Evolutionary conservation across 2,329 filamentous ascomycete species (phyloP), one percentile per base, ranked within the genome.

Genomic region (Dichotomopilus funicola): DNA sequence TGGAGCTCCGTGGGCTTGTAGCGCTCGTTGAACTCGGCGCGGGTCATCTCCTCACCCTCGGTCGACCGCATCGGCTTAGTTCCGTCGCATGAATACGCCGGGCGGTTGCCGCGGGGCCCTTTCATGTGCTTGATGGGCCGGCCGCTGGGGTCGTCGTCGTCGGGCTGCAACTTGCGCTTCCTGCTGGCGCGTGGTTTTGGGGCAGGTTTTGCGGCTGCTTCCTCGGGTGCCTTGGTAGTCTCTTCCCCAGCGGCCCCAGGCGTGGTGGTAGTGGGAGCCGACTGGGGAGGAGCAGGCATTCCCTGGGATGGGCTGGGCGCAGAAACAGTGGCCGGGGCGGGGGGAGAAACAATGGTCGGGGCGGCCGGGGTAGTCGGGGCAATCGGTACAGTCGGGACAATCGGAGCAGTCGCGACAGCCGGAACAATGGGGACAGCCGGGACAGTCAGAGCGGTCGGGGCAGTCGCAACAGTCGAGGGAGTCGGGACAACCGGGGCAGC

Each of bases 11-110:
- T 7, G 2, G 6, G 9, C 6, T 10, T n/a, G 43, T 44, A 52
- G 2, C 5, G 6, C 27, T 10, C 9, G 1, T 48, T 31, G 8
- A 56, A 49, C 4, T 56, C 43, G 12, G 10, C 38, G 13, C 51
- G 51, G 1, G 54, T 56, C 47, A 56, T 51, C n/a, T 48, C 27
- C 13, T 53, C 46, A n/a, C 57, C 57, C n/a, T 35, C 41, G 27
- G 12, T 40, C 9, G 56, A 55, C n/a, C 34, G 35, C 49, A 58
- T 49, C 27, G 9, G 13, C n/a, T 8, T 27, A 3, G 13, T 44
- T 7, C 13, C 42, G 31, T 12, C 41, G 36, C 13, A 38, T 12
- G 43, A 37, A n/a, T 35, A 27, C 19, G 2, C 12, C 4, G 31
- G 37, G 8, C 35, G 40, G 38, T 27, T 27, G 19, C 19, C 19